Evolutionary conservation across 31 red algal species (phyloP), one percentile per base, ranked within the genome.

Genomic region (Odonthalia washingtoniensis): DNA sequence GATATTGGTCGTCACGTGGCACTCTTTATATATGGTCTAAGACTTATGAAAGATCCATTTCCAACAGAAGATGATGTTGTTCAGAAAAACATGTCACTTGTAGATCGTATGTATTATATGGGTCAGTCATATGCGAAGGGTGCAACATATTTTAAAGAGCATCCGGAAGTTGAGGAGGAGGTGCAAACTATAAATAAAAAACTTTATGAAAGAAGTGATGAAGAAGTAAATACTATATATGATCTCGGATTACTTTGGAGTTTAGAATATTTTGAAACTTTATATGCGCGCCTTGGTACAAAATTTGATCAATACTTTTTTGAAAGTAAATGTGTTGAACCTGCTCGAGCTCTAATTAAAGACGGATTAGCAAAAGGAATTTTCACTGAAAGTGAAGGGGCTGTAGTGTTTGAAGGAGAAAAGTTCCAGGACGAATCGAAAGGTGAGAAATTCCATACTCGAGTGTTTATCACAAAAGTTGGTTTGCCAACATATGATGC

Each of bases 401-500:
- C 52, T 17, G 16, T 14, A 61, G 24, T 61, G 14, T 61, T 61
- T 61, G 24, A 61, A 17, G 52, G 52, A 24, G 52, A 61, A 61
- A 24, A 61, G 52, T 61, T 17, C 24, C n/a, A n/a, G n/a, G n/a
- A n/a, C n/a, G n/a, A n/a, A n/a, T n/a, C n/a, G n/a, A n/a, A n/a
- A n/a, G n/a, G n/a, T n/a, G n/a, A n/a, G n/a, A 24, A 24, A 17
- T 24, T 61, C 14, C 52, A 61, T 24, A 61, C 52, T 17, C 52
- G 52, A 61, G 52, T 61, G 16, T 61, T 61, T 61, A 24, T 61
- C 14, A 61, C 14, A 14, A 61, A 61, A 61, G 52, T 17, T 14
- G 52, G 52, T 61, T 24, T 61, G 52, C 52, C 52, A 61, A 61
- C 52, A 17, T 61, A 61, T 61, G 52, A 61, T 17, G 52, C 52